phyloP scores from a whole-genome alignment of 2,329 filamentous ascomycete genomes.

The Talaromyces sp. region DNA sequence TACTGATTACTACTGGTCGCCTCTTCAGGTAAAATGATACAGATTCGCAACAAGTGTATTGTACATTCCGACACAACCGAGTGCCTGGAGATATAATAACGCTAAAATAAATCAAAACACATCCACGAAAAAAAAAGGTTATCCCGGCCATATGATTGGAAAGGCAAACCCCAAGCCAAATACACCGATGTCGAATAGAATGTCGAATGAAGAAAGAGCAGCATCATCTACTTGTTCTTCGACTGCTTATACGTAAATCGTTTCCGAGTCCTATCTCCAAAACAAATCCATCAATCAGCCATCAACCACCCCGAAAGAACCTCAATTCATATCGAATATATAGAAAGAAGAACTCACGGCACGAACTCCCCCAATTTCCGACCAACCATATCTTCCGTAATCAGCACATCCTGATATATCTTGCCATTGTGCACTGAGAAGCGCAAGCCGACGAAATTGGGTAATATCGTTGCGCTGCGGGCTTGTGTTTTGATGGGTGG shows the following conservation, averaged over 20 bases:
- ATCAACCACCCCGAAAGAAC: background rate
- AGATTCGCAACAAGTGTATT: background rate
- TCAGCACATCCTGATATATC: slow-evolving; percentile 72
- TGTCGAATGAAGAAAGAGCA: background rate
- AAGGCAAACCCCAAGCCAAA: background rate
- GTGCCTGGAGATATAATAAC: background rate
- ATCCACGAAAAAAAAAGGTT: slow-evolving; percentile 3
- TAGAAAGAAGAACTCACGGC: slow-evolving; percentile 57
- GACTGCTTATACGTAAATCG: slow-evolving; percentile 65
- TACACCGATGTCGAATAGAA: background rate
- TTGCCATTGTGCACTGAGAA: slow-evolving; percentile 94
- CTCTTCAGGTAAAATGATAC: background rate
- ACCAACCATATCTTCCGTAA: slow-evolving; percentile 95
- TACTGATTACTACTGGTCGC: background rate
- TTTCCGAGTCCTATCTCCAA: slow-evolving; percentile 58
- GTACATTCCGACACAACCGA: slow-evolving; percentile 1
- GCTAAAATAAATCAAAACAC: slow-evolving; percentile 7
- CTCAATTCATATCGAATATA: background rate
- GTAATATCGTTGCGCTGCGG: slow-evolving; percentile 81
- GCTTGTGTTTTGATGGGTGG: slow-evolving; percentile 82
- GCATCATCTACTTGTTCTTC: slow-evolving; percentile 60
- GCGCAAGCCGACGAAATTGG: slow-evolving; percentile 83
- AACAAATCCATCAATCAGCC: background rate
- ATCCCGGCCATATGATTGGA: background rate
- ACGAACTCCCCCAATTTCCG: slow-evolving; percentile 93